Percentiles rank a stretch among this genome's conserved stretches.
These are phyloP conservation scores for Cornus kousa DNA, from an alignment of 148 eudicot species.

Conservation along the genomic window DNA sequence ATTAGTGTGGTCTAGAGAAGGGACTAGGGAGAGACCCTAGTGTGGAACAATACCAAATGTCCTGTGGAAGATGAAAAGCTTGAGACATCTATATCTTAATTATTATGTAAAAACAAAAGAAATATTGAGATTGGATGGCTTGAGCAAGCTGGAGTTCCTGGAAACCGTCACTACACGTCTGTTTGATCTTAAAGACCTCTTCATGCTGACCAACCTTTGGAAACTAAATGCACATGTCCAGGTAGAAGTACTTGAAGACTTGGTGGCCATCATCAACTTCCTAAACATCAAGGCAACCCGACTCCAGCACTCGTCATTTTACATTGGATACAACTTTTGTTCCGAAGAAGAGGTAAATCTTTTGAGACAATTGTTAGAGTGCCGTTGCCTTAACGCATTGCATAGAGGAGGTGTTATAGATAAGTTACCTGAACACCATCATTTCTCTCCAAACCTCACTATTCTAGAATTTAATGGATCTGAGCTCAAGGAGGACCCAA, in stretches of 20 bases:
- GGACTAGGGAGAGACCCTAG: too few species aligned
- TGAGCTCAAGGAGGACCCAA: slow-evolving; percentile 7
- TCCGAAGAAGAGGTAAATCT: not conserved
- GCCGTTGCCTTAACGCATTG: slow-evolving; percentile 2
- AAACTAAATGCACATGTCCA: not conserved
- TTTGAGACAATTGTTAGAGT: slow-evolving; percentile 4
- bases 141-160: slow-evolving; percentile 16
- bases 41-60: slow-evolving; percentile 4
- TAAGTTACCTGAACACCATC: not conserved
- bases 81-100: slow-evolving; percentile 18
- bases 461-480: slow-evolving; percentile 4
- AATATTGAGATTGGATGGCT: slow-evolving; percentile 4
- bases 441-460: slow-evolving; percentile 2
- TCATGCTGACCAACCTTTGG: slow-evolving; percentile 9
- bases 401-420: not conserved
- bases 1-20: too few species aligned
- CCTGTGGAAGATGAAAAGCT: slow-evolving; percentile 8
- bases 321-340: not conserved
- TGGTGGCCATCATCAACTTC: not conserved
- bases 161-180: not conserved
- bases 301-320: not conserved
- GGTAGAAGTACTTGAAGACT: not conserved
- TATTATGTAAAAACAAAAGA: not conserved
- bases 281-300: not conserved
- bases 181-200: slow-evolving; percentile 5